Percentiles rank a stretch among this genome's conserved stretches.
phyloP scores from a whole-genome alignment of 148 eudicot genomes.

The Mesembryanthemum crystallinum region DNA sequence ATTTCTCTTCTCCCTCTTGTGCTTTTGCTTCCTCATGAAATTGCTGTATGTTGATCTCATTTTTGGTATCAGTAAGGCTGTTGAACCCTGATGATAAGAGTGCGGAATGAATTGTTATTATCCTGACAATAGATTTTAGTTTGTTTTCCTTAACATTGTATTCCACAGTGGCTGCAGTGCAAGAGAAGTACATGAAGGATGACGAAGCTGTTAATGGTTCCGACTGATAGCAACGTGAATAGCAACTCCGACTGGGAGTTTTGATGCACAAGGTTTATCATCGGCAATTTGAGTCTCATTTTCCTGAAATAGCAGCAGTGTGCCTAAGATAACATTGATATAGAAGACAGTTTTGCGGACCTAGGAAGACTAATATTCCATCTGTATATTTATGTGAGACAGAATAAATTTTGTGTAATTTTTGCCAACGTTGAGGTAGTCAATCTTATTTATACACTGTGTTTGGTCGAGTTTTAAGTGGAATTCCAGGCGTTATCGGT shows the following conservation, averaged over 20 bases:
- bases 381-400: not conserved
- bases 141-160: slow-evolving; percentile 49
- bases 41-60: no score
- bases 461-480: no score
- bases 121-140: slow-evolving; percentile 1
- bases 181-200: slow-evolving; percentile 92
- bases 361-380: slow-evolving; percentile 5
- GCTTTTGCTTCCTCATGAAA: no score
- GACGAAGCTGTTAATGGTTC: slow-evolving; percentile 42
- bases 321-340: not conserved
- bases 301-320: not conserved
- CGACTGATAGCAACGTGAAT: slow-evolving; percentile 30
- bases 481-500: no score
- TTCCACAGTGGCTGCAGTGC: slow-evolving; percentile 85
- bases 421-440: not conserved
- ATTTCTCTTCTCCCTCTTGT: not conserved
- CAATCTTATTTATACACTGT: not conserved
- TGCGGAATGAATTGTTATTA: not conserved
- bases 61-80: no score
- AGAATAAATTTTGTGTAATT: not conserved
- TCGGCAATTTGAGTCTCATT: not conserved
- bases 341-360: not conserved
- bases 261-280: not conserved
- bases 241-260: slow-evolving; percentile 36
- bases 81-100: not conserved